Conservation (phyloP, 192 early-diverging fungal genomes). For the Umbelopsis sp. region DNA sequence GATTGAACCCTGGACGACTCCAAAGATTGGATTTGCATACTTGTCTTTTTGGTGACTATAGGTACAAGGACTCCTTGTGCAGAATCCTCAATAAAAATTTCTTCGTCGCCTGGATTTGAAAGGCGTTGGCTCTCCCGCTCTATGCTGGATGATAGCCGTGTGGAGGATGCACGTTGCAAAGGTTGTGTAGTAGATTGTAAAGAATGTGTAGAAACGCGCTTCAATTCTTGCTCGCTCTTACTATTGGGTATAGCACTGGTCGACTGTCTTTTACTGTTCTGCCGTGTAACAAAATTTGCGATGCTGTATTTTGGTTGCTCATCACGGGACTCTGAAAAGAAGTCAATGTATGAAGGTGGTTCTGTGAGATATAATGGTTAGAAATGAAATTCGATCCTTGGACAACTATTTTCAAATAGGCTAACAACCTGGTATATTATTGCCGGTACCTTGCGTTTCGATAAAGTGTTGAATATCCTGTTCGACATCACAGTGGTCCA, state of each 20-base stretch:
- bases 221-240: background rate
- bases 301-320: slow-evolving; percentile 11
- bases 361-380: background rate
- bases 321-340: background rate
- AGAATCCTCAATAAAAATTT: slow-evolving; percentile 8
- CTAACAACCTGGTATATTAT: slow-evolving; percentile 45
- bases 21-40: background rate
- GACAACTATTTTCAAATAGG: background rate
- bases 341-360: slow-evolving; percentile 1
- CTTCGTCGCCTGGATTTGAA: background rate
- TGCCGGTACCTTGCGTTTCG: slow-evolving; percentile 61
- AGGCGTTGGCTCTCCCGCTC: slow-evolving; percentile 1
- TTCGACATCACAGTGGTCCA: slow-evolving; percentile 67
- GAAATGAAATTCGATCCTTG: background rate
- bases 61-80: slow-evolving; percentile 3
- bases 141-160: background rate
- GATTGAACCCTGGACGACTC: background rate
- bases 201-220: background rate
- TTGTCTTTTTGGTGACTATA: background rate
- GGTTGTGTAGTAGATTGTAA: background rate
- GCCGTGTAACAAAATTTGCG: background rate
- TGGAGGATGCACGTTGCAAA: background rate
- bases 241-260: background rate
- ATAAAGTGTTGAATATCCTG: slow-evolving; percentile 70
- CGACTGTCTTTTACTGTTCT: background rate